Evolutionary conservation across 305 asterid species (phyloP).

Genomic region (Striga hermonthica): DNA sequence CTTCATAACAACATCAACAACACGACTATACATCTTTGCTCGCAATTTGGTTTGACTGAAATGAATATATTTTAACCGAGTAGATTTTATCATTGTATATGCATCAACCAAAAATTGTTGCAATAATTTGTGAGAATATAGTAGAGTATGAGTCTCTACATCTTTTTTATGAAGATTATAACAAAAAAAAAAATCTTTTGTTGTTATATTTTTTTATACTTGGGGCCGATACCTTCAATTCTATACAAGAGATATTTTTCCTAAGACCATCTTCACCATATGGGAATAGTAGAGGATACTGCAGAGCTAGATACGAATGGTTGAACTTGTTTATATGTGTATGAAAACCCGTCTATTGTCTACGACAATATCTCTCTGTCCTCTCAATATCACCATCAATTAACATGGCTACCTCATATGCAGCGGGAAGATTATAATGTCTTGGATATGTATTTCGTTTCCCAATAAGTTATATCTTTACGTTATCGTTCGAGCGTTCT

Average conservation of each 20-base stretch:
- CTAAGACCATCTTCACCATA: not conserved
- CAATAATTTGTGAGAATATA: not conserved
- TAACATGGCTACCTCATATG: not conserved
- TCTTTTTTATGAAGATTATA: not conserved
- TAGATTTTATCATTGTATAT: not conserved
- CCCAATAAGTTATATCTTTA: not conserved
- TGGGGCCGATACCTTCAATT: not conserved
- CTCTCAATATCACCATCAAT: constrained; percentile 7
- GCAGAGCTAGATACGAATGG: not conserved
- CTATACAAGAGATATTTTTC: not conserved
- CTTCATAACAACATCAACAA: not conserved
- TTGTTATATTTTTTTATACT: not conserved
- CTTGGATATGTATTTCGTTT: not conserved
- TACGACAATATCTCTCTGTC: constrained; percentile 4
- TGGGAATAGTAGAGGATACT: not conserved
- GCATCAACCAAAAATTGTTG: not conserved
- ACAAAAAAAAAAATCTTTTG: not conserved
- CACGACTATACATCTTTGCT: not conserved
- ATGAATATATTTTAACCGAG: not conserved
- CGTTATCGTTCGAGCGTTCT: not conserved
- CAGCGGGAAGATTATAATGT: not conserved
- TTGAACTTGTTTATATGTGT: not conserved
- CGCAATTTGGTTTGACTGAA: not conserved
- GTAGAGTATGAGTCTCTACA: not conserved
- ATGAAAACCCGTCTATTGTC: not conserved